Base-by-base conservation (phyloP, 2,329 filamentous ascomycete species). In the Cordyceps tenuipes region DNA sequence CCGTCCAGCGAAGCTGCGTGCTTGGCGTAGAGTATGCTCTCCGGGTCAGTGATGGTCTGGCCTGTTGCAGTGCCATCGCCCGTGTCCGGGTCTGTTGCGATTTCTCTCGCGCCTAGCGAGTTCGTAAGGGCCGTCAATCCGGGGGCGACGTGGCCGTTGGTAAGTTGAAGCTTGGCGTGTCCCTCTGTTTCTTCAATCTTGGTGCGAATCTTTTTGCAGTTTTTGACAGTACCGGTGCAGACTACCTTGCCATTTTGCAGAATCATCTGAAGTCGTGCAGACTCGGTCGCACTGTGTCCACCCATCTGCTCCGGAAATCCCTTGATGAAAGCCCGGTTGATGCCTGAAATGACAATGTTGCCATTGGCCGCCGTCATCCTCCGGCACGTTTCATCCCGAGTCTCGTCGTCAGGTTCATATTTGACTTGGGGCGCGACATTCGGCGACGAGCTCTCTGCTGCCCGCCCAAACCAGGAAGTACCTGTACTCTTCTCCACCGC, bases 21-120 rank as follows among this genome's bases (percentile, higher is more conserved):
- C 61, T 76, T 76, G 7, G 75, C 75, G 59, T 72, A 73, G 6
- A 67, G 65, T 4, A 75, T 63, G 61, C 66, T 70, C 9, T 69
- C 66, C 0, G 70, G 65, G 50, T 73, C 54, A 34, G 67, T 66
- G 39, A 64, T 59, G 23, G 64, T 62, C 15, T 72, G 65, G 19
- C 69, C 69, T 7, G 7, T 13, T 10, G 72, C 70, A 5, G 62
- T 60, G 15, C 82, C 81, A 64, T 84, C 80, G 3, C 75, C 71
- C 0, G 81, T 82, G 23, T 68, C 69, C 1, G 65, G 62, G 55
- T 79, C 77, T 1, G 68, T 70, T 21, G 69, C 66, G 46, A 83
- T 82, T 64, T 83, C 82, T 12, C 70, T 67, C 4, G 83, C 69
- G 1, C 82, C 82, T 2, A 84, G 72, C 8, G 68, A 66, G 5